These are phyloP conservation scores for Basipetospora sp. DNA, from an alignment of 2,329 filamentous ascomycete genomes.

Conservation along the genomic window DNA sequence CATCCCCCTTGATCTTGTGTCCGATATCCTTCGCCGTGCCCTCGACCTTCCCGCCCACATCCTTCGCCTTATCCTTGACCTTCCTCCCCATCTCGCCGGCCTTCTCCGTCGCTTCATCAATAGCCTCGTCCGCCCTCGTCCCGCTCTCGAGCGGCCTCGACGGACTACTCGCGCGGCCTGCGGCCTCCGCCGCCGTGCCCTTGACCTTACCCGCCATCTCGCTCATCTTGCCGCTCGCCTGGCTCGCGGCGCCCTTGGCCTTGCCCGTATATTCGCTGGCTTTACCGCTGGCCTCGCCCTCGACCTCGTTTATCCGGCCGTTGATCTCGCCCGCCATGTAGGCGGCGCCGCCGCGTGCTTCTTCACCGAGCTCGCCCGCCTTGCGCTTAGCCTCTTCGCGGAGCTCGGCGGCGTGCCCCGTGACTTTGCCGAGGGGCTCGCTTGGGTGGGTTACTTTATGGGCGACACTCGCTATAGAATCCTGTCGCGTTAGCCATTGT, in stretches of 20 bases:
- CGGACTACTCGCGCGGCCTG: conserved; percentile 23
- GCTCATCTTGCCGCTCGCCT: conserved; percentile 26
- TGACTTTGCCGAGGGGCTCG: conserved; percentile 22
- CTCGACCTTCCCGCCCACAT: conserved; percentile 26
- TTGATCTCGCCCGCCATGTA: conserved; percentile 19
- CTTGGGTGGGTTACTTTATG: conserved; percentile 35
- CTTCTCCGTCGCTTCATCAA: conserved; percentile 27
- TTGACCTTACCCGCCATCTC: conserved; percentile 21
- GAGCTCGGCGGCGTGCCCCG: conserved; percentile 19
- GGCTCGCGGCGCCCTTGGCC: conserved; percentile 26
- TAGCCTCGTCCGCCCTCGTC: conserved; percentile 19
- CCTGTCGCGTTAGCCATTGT: too few relatives aligned
- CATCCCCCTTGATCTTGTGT: not conserved
- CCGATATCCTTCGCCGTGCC: conserved; percentile 28
- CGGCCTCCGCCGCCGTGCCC: conserved; percentile 28
- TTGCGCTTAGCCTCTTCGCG: conserved; percentile 22
- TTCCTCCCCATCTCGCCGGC: conserved; percentile 25
- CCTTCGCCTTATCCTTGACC: conserved; percentile 28
- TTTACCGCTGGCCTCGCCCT: conserved; percentile 24
- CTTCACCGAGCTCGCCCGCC: conserved; percentile 22
- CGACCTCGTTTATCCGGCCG: conserved; percentile 21
- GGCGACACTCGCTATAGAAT: conserved; percentile 24
- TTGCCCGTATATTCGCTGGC: conserved; percentile 27
- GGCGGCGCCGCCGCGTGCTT: conserved; percentile 29
- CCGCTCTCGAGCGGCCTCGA: too few relatives aligned